Base-by-base conservation (phyloP, 306 rosid genomes). In the Ochetophila trinervis region DNA sequence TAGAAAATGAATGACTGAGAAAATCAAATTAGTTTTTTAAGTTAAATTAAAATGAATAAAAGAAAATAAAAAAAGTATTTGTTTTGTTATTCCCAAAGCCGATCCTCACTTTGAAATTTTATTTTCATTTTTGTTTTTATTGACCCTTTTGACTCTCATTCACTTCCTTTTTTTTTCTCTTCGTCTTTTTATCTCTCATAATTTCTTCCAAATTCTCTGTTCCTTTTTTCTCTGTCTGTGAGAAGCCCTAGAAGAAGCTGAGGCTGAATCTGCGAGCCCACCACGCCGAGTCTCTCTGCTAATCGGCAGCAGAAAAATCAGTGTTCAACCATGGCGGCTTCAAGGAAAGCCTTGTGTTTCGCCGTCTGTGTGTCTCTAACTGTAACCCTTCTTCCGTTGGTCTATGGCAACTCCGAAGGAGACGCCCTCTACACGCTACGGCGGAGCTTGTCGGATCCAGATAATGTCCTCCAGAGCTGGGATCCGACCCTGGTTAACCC, bases 401-500 rank as follows among this genome's bases (percentile, higher is more conserved):
- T 69, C 2, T 22, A 0, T 19, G 89, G 80, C 0, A 92, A 92
- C 83, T 84, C 93, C 24, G 98, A 92, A 81, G 96, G 96, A 2
- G 98, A 89, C 68, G 96, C 96, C 14, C 92, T 92, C 9, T 89
- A 80, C 68, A 83, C 93, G 37, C 86, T 92, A 15, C 76, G 90
- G 34, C 80, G 85, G 62, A 89, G 95, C 82, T 76, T 92, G 5
- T 80, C 86, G 35, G 96, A 92, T 83, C 96, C 96, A 0, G 89
- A 82, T 70, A 87, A 87, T 75, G 89, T 89, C 4, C 96, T 92
- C 32, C 95, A 89, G 78, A 92, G 98, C 75, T 92, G 98, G 98
- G 98, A 92, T 84, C 91, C 98, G 27, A 92, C 93, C 11, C 95
- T 92, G 18, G 98, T 92, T 4, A 87, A 89, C 51, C 98, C 98